Evolutionary conservation across 2,329 filamentous ascomycete species (phyloP), one percentile per base, ranked within the genome.

Genomic region (Diaporthe destruens): DNA sequence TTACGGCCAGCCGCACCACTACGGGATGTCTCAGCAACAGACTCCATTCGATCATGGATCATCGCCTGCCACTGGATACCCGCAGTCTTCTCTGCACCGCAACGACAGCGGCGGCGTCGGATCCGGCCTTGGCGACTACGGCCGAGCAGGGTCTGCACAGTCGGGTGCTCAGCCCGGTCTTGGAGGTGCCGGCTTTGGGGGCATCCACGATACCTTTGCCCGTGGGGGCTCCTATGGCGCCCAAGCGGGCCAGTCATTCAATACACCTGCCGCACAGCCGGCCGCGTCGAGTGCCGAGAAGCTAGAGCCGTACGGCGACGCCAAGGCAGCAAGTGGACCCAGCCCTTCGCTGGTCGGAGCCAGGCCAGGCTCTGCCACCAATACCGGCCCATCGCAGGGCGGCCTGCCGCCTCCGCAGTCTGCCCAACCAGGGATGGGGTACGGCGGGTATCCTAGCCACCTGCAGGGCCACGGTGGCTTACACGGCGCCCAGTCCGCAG

Each of bases 241-340:
- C 18, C 88, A 89, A 77, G 83, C 80, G n/a, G 83, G 83, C 14
- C 88, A 89, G 78, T 82, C 84, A 0, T 91, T 87, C 79, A 86
- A 84, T 79, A 85, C 82, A 70, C 84, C 87, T 71, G 82, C 81
- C 71, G 81, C 83, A 8, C 88, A 89, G 79, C 82, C 84, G 2
- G 82, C 82, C 49, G 82, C 83, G 8, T 81, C 85, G 11, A 82
- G 80, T 12, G 79, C 79, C 25, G 89, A 90, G 74, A 89, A 90
- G 39, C 77, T 90, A 80, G 90, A 90, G 85, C 87, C 87, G 0
- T 90, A 88, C 73, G 87, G 87, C 65, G 89, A 90, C 25, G 79
- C 83, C 76, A 90, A 90, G 85, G 78, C 84, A 23, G 82, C 82
- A 12, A 83, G 86, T 51, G 88, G 88, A 1, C 88, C 88, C 14